Base-by-base conservation (phyloP, 2,329 filamentous ascomycete species). In the Aureobasidium sp. region DNA sequence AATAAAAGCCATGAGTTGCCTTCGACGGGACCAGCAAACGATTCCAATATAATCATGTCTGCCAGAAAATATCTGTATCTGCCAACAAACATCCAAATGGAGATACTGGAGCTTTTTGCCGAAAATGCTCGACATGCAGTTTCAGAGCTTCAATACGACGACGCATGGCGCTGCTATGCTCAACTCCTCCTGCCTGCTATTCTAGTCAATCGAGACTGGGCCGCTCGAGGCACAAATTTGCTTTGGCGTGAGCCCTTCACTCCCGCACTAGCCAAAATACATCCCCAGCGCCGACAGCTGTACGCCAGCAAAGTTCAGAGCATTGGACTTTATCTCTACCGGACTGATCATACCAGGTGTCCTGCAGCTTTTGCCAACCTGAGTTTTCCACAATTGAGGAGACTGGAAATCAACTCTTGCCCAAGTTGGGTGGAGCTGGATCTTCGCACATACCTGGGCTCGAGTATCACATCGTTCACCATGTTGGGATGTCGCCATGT, bases 101-200 rank as follows among this genome's bases (percentile, higher is more conserved):
- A 42, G 4, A 42, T 54, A 27, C 35, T 54, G 35, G 50, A 29
- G 7, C 10, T 4, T 8, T 15, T 54, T 21, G 50, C 50, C 7
- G 50, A 54, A 31, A 25, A 29, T 31, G 50, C 50, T 42, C 50
- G 50, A 29, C 50, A 54, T 21, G 50, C 38, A 15, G 50, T 54
- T 6, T 19, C 50, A 40, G 35, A 40, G 33, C 25, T 40, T 4
- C 17, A n/a, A 19, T 54, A 54, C 25, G 50, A 35, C 35, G 37
- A 54, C 7, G 50, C 50, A 40, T 54, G 50, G 50, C 50, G 50
- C 21, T 35, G 50, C 23, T 54, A 54, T 54, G 50, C 50, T 54
- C 50, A n/a, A 29, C 23, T 42, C 4, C 29, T 54, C 8, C 13
- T 40, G 35, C 37, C 50, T 29, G 50, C 50, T 23, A 54, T 54